Evolutionary conservation across 768 basidiomycete genomes (phyloP), one percentile per base, ranked within the genome.

Genomic region (Hericium rajendrae): DNA sequence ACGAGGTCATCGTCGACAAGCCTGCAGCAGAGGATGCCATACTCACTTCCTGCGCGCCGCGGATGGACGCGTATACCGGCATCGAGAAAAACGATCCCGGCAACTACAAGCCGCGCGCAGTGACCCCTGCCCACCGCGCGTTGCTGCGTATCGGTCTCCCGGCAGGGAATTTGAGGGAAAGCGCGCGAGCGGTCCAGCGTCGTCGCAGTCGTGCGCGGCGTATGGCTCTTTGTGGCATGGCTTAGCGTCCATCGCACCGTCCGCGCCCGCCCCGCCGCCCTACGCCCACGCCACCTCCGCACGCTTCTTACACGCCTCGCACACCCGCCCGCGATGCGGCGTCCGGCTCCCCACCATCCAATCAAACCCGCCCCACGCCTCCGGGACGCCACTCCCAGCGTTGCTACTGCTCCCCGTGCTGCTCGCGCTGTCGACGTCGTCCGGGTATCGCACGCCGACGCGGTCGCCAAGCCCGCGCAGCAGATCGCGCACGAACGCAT

Each of bases 401-500:
- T 9, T 37, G 2, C 28, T 16, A 28, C 28, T 22, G 37, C 51
- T n/a, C n/a, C n/a, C n/a, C n/a, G n/a, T n/a, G n/a, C n/a, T 22
- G 18, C 60, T 48, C 1, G 46, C 51, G n/a, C 53, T 55, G 6
- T 63, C 62, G 10, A 56, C 55, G 8, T 24, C 37, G 8, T 43
- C 52, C 6, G 60, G 62, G 38, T 63, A 63, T 10, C 58, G 55
- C 20, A 57, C 62, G 38, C 62, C 62, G 32, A 57, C 60, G 26
- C 63, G 62, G 20, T 67, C 62, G 12, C 67, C 70, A 11, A 72
- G 66, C 6, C 77, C 79, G 15, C 78, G 76, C 69, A 93, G 90
- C 48, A 91, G 78, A 48, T 78, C 80, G 46, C 91, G 78, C 22
- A 93, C 74, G 26, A 91, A 91, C 48, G 84, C 85, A 64, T 94